phyloP scores from a whole-genome alignment of 2,329 filamentous ascomycete species.

The Penicillium janthinellum region DNA sequence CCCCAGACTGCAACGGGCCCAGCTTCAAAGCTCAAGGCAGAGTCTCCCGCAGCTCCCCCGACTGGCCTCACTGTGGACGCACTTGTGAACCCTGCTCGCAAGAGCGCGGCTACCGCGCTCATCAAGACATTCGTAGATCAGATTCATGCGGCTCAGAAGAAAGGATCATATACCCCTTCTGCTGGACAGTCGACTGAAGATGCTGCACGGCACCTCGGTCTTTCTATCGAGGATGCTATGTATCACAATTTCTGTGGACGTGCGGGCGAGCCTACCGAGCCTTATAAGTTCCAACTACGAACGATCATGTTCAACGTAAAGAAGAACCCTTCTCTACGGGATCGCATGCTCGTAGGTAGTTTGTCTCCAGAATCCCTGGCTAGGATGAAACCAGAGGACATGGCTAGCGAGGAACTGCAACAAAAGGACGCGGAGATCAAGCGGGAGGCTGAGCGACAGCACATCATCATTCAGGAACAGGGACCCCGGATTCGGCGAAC shows the following conservation, averaged over 20 bases:
- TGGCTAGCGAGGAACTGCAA: constrained; percentile 89
- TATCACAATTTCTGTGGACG: constrained; percentile 55
- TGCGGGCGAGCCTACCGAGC: constrained; percentile 55
- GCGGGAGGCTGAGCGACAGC: constrained; percentile 60
- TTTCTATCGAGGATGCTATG: constrained; percentile 76
- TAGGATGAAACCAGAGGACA: constrained; percentile 85
- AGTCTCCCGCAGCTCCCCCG: constrained; percentile 35
- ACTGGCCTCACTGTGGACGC: constrained; percentile 45
- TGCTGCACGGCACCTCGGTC: constrained; percentile 68
- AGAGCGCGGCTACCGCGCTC: constrained; percentile 69
- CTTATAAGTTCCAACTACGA: constrained; percentile 68
- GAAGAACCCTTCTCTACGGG: constrained; percentile 76
- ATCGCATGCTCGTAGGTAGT: constrained; percentile 71
- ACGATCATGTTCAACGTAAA: constrained; percentile 85
- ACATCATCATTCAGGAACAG: constrained; percentile 75
- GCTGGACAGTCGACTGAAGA: constrained; percentile 65
- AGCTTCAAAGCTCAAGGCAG: constrained; percentile 35
- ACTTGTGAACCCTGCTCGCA: constrained; percentile 65
- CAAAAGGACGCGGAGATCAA: constrained; percentile 59
- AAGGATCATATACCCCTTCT: constrained; percentile 63
- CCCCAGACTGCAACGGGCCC: constrained; percentile 26
- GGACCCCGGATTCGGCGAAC: constrained; percentile 82
- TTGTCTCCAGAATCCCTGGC: constrained; percentile 76
- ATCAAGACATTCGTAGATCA: constrained; percentile 68
- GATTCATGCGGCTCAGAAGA: constrained; percentile 68